Base-by-base conservation (phyloP, 805 yeast genomes). In the Hanseniaspora taiwanica region DNA sequence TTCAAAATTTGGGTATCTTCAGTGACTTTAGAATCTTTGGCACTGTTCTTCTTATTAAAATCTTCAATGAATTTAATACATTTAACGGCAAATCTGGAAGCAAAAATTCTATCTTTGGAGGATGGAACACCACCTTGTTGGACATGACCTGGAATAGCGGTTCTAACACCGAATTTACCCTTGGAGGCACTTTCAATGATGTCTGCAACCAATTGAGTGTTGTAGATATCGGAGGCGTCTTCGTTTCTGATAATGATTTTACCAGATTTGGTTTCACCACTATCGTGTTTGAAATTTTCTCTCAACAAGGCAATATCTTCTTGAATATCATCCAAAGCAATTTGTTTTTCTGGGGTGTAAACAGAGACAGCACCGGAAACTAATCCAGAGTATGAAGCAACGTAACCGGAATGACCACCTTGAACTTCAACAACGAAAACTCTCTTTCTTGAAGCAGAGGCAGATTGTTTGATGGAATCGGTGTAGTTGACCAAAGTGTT, bases 51-150 rank as follows among this genome's bases (percentile, higher is more conserved):
- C 36, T 55, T 56, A 47, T 66, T 64, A 68, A 69, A 66, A 18
- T 76, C 69, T 60, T 91, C 97, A 48, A 89, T 75, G 59, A 83
- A 91, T 58, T 85, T 81, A 42, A 87, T 78, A 42, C 96, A 85
- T 62, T 78, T 81, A 49, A 89, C 81, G 3, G 95, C 95, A 46
- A 77, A 74, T 55, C 84, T 71, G 3, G 81, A 74, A 6, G 84
- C 87, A 51, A 76, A 67, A 1, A 81, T 76, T 63, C 93, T 68
- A 58, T 82, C 93, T 57, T 79, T 78, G 24, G 87, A 72, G 1
- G 84, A 72, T 42, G 93, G 91, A 23, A 74, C 62, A 39, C 77
- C 78, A 54, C 93, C 93, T 57, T 82, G 93, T 62, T 82, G 91
- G 24, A 81, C 87, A 55, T 81, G 93, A 18, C 93, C 91, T 19